These are phyloP conservation scores for Talaromyces sp. DNA, from an alignment of 2,329 filamentous ascomycete species.

Conservation along the genomic window DNA sequence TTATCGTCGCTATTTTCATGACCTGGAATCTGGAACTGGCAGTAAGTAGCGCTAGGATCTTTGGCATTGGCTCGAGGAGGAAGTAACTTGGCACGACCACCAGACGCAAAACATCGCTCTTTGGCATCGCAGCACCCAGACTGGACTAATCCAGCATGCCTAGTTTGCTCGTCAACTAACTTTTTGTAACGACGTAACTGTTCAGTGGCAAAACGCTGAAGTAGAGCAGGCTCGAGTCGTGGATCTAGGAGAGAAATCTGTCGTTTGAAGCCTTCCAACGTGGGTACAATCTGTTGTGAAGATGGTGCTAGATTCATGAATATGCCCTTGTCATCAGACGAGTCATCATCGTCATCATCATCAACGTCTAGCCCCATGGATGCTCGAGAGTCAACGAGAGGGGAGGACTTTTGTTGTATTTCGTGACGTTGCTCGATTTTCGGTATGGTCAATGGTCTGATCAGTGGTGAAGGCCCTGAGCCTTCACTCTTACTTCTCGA, in stretches of 20 bases:
- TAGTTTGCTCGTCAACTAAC: slow-evolving; percentile 65
- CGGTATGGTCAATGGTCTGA: slow-evolving; percentile 26
- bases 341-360: slow-evolving; percentile 59
- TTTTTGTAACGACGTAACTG: slow-evolving; percentile 76
- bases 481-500: slow-evolving; percentile 58
- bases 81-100: slow-evolving; percentile 62
- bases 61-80: slow-evolving; percentile 53
- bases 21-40: slow-evolving; percentile 54
- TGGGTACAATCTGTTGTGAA: slow-evolving; percentile 68
- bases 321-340: slow-evolving; percentile 57
- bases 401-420: slow-evolving; percentile 1
- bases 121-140: slow-evolving; percentile 59
- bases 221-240: slow-evolving; percentile 62
- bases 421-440: not conserved
- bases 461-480: slow-evolving; percentile 39
- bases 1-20: slow-evolving; percentile 52
- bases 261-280: slow-evolving; percentile 69
- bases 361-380: slow-evolving; percentile 24
- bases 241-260: slow-evolving; percentile 74
- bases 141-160: slow-evolving; percentile 62
- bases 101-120: slow-evolving; percentile 61
- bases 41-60: slow-evolving; percentile 55
- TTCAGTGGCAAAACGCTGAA: slow-evolving; percentile 78
- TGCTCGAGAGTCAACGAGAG: not conserved
- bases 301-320: slow-evolving; percentile 60